Evolutionary conservation across 306 rosid species (phyloP), one percentile per base, ranked within the genome.

Genomic region (Vigna radiata): DNA sequence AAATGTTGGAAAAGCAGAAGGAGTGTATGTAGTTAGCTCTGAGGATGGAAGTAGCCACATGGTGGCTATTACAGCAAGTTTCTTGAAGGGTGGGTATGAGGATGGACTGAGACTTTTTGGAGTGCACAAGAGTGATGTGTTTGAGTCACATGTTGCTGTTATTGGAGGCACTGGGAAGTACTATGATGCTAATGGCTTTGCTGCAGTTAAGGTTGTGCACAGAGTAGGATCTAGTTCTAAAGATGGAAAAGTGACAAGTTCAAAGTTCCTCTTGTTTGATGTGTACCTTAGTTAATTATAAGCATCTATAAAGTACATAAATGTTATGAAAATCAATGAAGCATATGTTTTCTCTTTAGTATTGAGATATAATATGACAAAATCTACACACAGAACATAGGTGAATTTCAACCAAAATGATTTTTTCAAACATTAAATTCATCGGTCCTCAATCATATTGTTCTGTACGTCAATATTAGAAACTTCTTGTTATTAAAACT

Each of bases 141-240:
- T 76, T 27, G 93, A 87, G 86, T 91, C 98, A 75, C 97, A 91
- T 75, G 83, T 91, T 79, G 87, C 94, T 4, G 88, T 93, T 13
- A 90, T 93, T 85, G 98, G 98, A 60, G 98, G 98, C 16, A 76
- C 72, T 23, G 98, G 97, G 46, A 91, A 87, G 83, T 93, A 82
- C 53, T 37, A 48, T 55, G 88, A 87, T 47, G 97, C 97, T 11
- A 66, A 66, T 66, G 71, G 71, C n/a, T 66, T 90, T 91, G 98
- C 96, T 75, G 79, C 85, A 4, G 82, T 93, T 66, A 90, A 84
- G 85, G 84, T 68, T 70, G 77, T 88, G 27, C 80, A 87, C 19
- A 77, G 47, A 18, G 79, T 68, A 21, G 85, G 72, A 79, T 76
- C 85, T 37, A 73, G 55, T 62, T 11, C 60, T 5, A 9, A 37